Evolutionary conservation across 192 early-diverging fungal species (phyloP), one percentile per base, ranked within the genome.

Genomic region (Lobulomyces angularis): DNA sequence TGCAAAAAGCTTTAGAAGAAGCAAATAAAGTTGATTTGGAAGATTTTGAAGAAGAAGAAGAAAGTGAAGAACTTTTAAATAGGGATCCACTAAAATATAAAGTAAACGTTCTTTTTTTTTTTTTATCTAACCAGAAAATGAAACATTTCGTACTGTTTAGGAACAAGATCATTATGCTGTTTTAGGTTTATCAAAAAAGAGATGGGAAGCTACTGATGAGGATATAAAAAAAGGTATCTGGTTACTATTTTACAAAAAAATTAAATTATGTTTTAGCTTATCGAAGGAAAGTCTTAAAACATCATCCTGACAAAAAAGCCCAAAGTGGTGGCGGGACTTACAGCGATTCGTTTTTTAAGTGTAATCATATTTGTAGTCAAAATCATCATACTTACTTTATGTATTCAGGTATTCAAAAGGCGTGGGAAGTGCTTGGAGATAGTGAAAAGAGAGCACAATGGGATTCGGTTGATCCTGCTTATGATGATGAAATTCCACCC

Each of bases 281-380:
- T 64, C 81, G 88, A 54, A 66, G 74, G 41, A 96, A 93, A 78
- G 95, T 95, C 26, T 78, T 99, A 38, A 83, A 84, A 35, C 90
- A 96, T 73, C 95, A 99, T 56, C 95, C 95, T 27, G 95, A 99
- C 68, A 99, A 99, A 82, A 93, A 92, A 72, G 85, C 84, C 14
- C 27, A 43, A 16, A 25, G 9, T 12, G 71, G 76, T 49, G 80
- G 77, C 24, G 60, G 67, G 34, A 56, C 64, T 24, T 82, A 83
- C 64, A 86, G 90, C 51, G 95, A 99, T 67, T 66, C 79, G n/a
- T 95, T 97, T 71, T 99, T 99, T 83, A 99, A 99, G 76, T 99
- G 95, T 62, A 84, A 97, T 41, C 88, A 94, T 56, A 78, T 75
- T 54, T 62, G 56, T 58, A 28, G 12, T n/a, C 12, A 12, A 3